Conservation (phyloP, 371 early-diverging fungal genomes). For the Syncephalastrum sp. region DNA sequence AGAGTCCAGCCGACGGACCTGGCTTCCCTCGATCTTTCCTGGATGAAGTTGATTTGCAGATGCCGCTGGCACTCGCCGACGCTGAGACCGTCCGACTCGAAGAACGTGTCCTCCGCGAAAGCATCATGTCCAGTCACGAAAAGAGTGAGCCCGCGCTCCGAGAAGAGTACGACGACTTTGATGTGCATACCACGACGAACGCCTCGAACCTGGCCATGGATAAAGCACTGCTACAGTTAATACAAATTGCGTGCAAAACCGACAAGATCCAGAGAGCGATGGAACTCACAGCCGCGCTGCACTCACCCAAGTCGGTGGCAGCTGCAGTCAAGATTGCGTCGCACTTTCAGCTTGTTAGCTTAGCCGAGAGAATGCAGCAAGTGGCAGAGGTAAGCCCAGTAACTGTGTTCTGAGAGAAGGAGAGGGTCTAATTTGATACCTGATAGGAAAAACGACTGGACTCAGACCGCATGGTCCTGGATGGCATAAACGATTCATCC, state of each 20-base stretch:
- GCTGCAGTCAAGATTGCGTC: constrained; percentile 82
- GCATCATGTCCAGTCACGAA: constrained; percentile 47
- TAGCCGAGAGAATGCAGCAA: constrained; percentile 80
- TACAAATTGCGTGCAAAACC: constrained; percentile 71
- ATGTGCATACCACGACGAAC: constrained; percentile 10
- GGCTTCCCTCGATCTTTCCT: constrained; percentile 75
- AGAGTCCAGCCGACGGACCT: constrained; percentile 46
- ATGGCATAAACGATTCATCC: too few relatives aligned
- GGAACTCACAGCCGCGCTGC: constrained; percentile 68
- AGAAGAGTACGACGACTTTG: constrained; percentile 37
- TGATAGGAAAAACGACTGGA: too few relatives aligned
- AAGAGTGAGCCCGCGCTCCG: constrained; percentile 52
- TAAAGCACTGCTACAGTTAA: constrained; percentile 69
- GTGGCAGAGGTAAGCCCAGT: constrained; percentile 59
- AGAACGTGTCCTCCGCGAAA: constrained; percentile 50
- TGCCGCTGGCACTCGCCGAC: constrained; percentile 67
- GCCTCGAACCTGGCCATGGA: constrained; percentile 60
- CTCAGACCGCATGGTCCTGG: too few relatives aligned
- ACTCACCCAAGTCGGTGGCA: constrained; percentile 62
- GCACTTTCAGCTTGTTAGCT: constrained; percentile 53
- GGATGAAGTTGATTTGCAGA: constrained; percentile 66
- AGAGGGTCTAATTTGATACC: too few relatives aligned
- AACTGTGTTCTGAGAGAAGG: too few relatives aligned
- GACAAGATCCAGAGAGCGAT: constrained; percentile 74
- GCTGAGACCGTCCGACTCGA: constrained; percentile 57